Evolutionary conservation across 225 moss, liverwort and hornwort species (phyloP).

Genomic region (Antitrichia curtipendula): DNA sequence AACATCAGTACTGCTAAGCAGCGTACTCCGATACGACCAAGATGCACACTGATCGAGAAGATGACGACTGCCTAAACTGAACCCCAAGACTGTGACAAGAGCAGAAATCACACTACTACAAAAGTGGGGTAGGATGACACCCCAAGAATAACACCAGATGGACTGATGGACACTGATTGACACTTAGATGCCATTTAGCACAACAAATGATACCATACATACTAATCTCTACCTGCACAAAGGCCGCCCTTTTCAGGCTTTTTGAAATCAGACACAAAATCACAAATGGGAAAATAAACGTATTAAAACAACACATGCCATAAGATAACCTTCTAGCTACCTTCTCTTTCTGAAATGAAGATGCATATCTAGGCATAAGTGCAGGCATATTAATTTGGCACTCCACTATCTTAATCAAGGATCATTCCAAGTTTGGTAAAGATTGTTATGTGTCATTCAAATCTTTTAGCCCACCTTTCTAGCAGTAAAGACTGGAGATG

Average conservation of each 20-base stretch:
- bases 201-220: not conserved
- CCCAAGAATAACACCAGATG: not conserved
- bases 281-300: not conserved
- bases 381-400: not conserved
- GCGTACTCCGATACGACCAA: not conserved
- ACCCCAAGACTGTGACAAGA: not conserved
- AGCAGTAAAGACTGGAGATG: not conserved
- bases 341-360: not conserved
- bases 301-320: not conserved
- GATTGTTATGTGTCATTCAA: not conserved
- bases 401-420: too few relatives aligned
- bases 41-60: not conserved
- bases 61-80: not conserved
- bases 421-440: not conserved
- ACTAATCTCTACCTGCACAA: not conserved
- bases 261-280: too few relatives aligned
- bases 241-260: not conserved
- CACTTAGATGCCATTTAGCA: too few relatives aligned
- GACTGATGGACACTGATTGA: too few relatives aligned
- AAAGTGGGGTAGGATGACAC: not conserved
- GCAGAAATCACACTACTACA: not conserved
- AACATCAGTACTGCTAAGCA: not conserved
- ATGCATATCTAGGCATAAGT: not conserved
- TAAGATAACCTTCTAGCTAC: not conserved
- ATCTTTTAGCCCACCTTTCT: not conserved